Evolutionary conservation across 371 early-diverging fungal genomes (phyloP).

Genomic region (Fennellomyces sp.): DNA sequence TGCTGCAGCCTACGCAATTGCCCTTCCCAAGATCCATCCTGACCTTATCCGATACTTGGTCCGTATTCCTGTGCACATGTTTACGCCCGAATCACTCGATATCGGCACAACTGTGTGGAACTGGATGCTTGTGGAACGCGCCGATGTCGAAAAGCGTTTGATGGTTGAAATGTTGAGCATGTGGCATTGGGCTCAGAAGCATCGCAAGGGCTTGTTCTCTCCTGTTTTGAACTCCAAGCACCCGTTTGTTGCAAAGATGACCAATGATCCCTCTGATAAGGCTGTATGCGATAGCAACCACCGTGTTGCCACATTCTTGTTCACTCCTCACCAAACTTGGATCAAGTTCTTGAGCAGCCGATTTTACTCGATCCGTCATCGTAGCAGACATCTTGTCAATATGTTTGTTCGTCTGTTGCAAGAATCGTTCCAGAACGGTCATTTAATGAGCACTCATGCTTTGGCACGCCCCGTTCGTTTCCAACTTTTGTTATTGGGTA

Average conservation of each 20-base stretch:
- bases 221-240: slow-evolving; percentile 60
- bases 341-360: slow-evolving; percentile 84
- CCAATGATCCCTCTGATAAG: slow-evolving; percentile 89
- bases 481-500: slow-evolving; percentile 74
- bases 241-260: slow-evolving; percentile 90
- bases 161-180: slow-evolving; percentile 80
- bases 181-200: slow-evolving; percentile 84
- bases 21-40: slow-evolving; percentile 48
- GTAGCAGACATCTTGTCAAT: slow-evolving; percentile 73
- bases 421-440: slow-evolving; percentile 69
- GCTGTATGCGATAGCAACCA: slow-evolving; percentile 66
- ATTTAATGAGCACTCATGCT: slow-evolving; percentile 70
- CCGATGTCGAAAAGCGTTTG: slow-evolving; percentile 73
- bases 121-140: slow-evolving; percentile 80
- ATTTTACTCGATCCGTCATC: slow-evolving; percentile 81
- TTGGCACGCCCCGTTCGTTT: slow-evolving; percentile 81
- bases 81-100: slow-evolving; percentile 78
- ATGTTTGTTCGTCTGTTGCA: slow-evolving; percentile 78
- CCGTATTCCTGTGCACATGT: slow-evolving; percentile 86
- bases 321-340: slow-evolving; percentile 83
- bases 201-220: slow-evolving; percentile 80
- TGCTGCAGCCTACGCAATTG: slow-evolving; percentile 42
- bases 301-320: slow-evolving; percentile 61
- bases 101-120: slow-evolving; percentile 85
- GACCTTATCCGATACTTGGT: slow-evolving; percentile 81